Conservation (phyloP, 108 stramenopile species). For the Fragilariopsis cylindrus region DNA sequence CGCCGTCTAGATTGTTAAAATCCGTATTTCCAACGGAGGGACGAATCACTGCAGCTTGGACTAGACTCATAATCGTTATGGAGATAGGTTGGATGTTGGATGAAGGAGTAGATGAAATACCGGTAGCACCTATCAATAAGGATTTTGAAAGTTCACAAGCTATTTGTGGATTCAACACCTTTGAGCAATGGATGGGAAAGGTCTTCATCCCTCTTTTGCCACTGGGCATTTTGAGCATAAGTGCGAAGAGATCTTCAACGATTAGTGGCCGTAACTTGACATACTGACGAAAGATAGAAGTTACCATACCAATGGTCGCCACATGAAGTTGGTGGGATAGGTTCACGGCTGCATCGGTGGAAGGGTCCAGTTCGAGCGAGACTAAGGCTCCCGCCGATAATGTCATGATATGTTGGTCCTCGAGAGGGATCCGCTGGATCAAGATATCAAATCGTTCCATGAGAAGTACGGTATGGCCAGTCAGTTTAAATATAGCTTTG, state of each 20-base stretch:
- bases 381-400: slow-evolving; percentile 61
- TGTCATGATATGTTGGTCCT: slow-evolving; percentile 76
- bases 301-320: slow-evolving; percentile 63
- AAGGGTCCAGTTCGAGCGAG: slow-evolving; percentile 63
- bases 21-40: slow-evolving; percentile 14
- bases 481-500: slow-evolving; percentile 53
- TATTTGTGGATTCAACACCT: slow-evolving; percentile 23
- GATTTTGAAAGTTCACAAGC: slow-evolving; percentile 19
- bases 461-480: slow-evolving; percentile 51
- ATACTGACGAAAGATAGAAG: slow-evolving; percentile 74
- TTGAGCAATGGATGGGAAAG: slow-evolving; percentile 55
- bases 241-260: slow-evolving; percentile 88
- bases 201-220: slow-evolving; percentile 78
- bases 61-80: slow-evolving; percentile 71
- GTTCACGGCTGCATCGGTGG: slow-evolving; percentile 24
- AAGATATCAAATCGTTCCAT: slow-evolving; percentile 69
- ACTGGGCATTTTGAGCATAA: slow-evolving; percentile 85
- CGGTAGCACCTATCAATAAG: slow-evolving; percentile 3
- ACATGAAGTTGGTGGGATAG: slow-evolving; percentile 53
- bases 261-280: slow-evolving; percentile 79
- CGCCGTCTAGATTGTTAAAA: slow-evolving; percentile 19
- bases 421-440: slow-evolving; percentile 60
- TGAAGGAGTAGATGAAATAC: neutral
- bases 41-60: slow-evolving; percentile 78
- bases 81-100: slow-evolving; percentile 77